Conservation (phyloP, 1,284 basidiomycete genomes). For the Melampsora americana region DNA sequence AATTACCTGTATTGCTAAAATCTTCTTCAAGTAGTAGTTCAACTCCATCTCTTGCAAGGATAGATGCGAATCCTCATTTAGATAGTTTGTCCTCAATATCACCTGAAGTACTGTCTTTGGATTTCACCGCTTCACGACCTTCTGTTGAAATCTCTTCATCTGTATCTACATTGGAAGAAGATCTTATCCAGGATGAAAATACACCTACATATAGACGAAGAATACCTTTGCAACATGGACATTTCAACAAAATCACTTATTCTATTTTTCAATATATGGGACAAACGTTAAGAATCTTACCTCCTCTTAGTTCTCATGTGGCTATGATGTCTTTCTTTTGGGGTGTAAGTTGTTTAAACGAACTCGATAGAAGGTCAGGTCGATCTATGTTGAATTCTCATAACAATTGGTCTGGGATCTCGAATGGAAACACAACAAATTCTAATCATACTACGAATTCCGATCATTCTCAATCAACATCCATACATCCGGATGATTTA, state of each 20-base stretch:
- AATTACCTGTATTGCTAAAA: too few species aligned
- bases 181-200: too few species aligned
- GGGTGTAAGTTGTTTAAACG: neutral
- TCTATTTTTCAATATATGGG: slow-evolving; percentile 32
- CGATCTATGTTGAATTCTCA: neutral
- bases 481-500: neutral
- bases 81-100: neutral
- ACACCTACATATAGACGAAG: too few species aligned
- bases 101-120: neutral
- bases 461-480: neutral
- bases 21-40: too few species aligned
- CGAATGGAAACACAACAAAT: slow-evolving; percentile 2
- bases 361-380: neutral
- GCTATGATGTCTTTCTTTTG: slow-evolving; percentile 29
- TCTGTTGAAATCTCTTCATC: neutral
- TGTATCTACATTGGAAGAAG: too few species aligned
- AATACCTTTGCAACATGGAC: too few species aligned
- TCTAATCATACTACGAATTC: neutral
- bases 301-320: slow-evolving; percentile 23
- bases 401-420: neutral
- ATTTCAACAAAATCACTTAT: neutral
- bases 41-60: too few species aligned
- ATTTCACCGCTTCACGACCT: neutral
- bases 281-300: slow-evolving; percentile 8
- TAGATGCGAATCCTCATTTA: too few species aligned